A percentile compares a stretch with the other conserved stretches of the same genome.
Evolutionary conservation across 129 eudicot species (phyloP).

Genomic region (Helichrysum umbraculigerum): DNA sequence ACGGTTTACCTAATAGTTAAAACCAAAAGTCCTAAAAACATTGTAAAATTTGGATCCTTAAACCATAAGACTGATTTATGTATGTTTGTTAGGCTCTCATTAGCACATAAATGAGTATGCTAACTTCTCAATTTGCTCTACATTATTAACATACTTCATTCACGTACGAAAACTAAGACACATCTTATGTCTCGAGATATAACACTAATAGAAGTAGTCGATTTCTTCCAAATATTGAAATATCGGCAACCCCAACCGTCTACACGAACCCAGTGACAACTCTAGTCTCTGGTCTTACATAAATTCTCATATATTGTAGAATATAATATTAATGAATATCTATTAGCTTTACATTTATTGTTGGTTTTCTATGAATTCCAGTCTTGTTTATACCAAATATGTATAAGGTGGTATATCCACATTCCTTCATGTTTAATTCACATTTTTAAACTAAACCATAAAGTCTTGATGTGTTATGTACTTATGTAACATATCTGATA

Average conservation of each 20-base stretch:
- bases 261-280: neutral
- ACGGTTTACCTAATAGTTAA: too few species aligned
- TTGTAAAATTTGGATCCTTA: too few species aligned
- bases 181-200: neutral
- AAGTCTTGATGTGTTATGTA: slow-evolving; percentile 4
- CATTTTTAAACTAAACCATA: neutral
- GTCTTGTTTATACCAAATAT: neutral
- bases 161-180: neutral
- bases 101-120: too few species aligned
- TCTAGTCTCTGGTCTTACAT: too few species aligned
- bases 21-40: too few species aligned
- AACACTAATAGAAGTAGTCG: neutral
- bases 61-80: too few species aligned
- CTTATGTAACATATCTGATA: neutral
- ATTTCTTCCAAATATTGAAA: neutral
- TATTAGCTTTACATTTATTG: neutral
- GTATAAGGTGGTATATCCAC: neutral
- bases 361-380: neutral
- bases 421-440: slow-evolving; percentile 13
- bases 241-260: neutral
- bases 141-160: neutral
- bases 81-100: too few species aligned
- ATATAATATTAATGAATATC: neutral
- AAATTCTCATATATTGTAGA: neutral
- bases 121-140: too few species aligned